phyloP scores from a whole-genome alignment of 306 rosid species.

The Mimosa pudica region DNA sequence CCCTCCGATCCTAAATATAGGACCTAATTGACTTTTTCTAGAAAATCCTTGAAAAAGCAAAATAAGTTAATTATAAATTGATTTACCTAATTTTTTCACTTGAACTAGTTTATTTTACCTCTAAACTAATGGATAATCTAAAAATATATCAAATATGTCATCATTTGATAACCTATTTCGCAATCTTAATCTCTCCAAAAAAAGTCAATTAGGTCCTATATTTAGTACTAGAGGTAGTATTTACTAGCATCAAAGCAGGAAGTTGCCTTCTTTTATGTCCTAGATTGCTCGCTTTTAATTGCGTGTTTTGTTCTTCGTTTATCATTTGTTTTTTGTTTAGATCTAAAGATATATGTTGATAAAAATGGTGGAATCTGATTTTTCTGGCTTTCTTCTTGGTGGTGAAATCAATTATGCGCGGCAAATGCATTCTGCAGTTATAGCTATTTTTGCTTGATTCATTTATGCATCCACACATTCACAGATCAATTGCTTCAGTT shows the following conservation, averaged over 20 bases:
- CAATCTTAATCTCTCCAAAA: too few relatives aligned
- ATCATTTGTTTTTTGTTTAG: conserved; percentile 26
- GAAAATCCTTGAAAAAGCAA: too few relatives aligned
- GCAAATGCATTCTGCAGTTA: conserved; percentile 18
- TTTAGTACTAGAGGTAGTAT: not conserved
- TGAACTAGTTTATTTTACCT: too few relatives aligned
- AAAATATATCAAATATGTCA: too few relatives aligned
- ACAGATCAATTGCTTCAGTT: too few relatives aligned
- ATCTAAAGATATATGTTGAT: conserved; percentile 35
- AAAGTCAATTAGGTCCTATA: too few relatives aligned
- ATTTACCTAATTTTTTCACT: too few relatives aligned
- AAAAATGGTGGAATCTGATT: conserved; percentile 35
- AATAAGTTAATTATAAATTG: too few relatives aligned
- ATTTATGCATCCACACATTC: not conserved
- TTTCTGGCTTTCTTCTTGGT: conserved; percentile 7
- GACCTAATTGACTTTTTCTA: too few relatives aligned
- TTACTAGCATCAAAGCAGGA: conserved; percentile 34
- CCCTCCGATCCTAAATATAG: too few relatives aligned
- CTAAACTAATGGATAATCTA: too few relatives aligned
- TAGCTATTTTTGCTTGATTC: conserved; percentile 9
- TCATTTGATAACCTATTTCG: too few relatives aligned
- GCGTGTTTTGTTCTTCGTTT: not conserved
- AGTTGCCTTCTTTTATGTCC: not conserved
- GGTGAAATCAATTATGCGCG: conserved; percentile 41
- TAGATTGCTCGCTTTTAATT: conserved; percentile 3